Evolutionary conservation across 1,139 yeast species (phyloP), one percentile per base, ranked within the genome.

Genomic region (Geotrichum reessii): DNA sequence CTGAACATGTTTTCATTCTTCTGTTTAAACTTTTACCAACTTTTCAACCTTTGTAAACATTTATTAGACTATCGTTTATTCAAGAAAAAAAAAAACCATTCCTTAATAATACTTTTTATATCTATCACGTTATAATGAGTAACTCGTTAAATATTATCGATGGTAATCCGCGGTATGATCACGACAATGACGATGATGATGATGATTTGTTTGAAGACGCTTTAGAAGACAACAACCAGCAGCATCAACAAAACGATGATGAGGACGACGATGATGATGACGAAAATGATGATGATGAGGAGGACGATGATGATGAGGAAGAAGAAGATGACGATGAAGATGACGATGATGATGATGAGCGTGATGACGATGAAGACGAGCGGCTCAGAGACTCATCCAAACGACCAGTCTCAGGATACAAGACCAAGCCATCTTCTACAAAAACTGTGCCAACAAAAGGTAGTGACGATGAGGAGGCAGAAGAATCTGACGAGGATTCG

Each of bases 171-270:
- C 47, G 57, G 28, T 48, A 54, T 25, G 60, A 58, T 27, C 55
- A 46, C 51, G 63, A 59, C 37, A 59, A 61, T 27, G 63, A 68
- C 27, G 71, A 70, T 22, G 71, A 63, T 28, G 67, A 65, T 17
- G 67, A 68, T 53, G 71, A 64, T 59, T 63, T 64, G 59, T 66
- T 65, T 61, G 74, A 63, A 62, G 68, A 63, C 55, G 70, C 68
- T 48, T 56, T 58, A 52, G 70, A 68, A 49, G 63, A 64, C 40
- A 63, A 60, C 37, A 61, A 66, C 40, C 67, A 60, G 48, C 65
- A 59, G 25, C 52, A 56, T 17, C 64, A 58, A 21, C 61, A 59
- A 2, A 56, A 58, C 17, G 64, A 60, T 12, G 61, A 58, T 12
- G 61, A 61, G 31, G 63, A 53, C 22, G 59, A 60, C 27, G 64